Base-by-base conservation (phyloP, 176 grass and related monocot species). In the Poa annua region DNA sequence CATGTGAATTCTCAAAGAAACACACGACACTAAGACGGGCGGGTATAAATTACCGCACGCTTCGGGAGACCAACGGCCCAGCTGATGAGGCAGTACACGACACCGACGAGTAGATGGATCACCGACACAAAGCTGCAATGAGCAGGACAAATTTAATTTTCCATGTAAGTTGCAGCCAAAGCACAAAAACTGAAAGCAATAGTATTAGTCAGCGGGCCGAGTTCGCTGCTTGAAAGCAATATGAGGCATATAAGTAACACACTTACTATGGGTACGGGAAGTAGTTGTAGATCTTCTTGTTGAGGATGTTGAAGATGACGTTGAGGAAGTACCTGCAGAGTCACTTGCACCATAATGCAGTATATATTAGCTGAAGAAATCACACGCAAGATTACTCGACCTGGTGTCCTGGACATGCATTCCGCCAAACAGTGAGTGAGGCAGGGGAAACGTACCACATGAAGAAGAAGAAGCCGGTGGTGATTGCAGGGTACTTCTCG, bases 201-300 rank as follows among this genome's bases (percentile, higher is more conserved):
- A 77, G n/a, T 42, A 4, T 7, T 47, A 4, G 10, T 47, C 48
- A 81, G 35, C 34, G 14, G 3, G 44, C 11, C 36, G 44, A 51
- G 57, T 20, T 66, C 32, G 8, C 0, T 11, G 24, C 35, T 33
- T 14, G 9, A 15, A 61, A 79, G 11, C n/a, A 49, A 81, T 21
- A 42, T 8, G 39, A 71, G 54, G 29, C 42, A 73, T 0, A 2
- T 33, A 48, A 17, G 2, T 33, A 48, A 17, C 22, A 8, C 45
- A 85, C 96, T 94, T 90, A 99, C 96, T 99, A 99, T 86, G 96
- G 93, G 39, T 99, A 99, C 0, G 96, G 96, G 78, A 99, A 99
- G 80, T 99, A 99, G 75, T 99, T 96, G 88, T 99, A 99, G 64
- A 99, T 99, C 84, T 94, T 99, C 85, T 99, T 99, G 87, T 99